A percentile compares a stretch with the other conserved stretches of the same genome.
Evolutionary conservation across 352 stramenopile species (phyloP).

Genomic region (Pythium brachiatum): DNA sequence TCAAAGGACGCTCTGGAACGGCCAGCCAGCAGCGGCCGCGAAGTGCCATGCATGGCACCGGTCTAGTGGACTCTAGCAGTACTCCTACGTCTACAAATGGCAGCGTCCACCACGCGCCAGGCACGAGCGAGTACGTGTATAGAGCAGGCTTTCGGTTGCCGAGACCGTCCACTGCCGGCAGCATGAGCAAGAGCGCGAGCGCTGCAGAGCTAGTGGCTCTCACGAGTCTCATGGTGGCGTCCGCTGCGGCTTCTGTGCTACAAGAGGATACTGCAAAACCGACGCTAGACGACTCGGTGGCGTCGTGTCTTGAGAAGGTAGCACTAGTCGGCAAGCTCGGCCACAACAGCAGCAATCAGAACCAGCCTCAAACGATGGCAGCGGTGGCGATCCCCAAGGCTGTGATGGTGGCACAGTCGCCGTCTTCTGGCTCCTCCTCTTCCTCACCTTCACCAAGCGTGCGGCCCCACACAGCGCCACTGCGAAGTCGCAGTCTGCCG

Average conservation of each 20-base stretch:
- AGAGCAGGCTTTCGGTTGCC: conserved; percentile 59
- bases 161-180: conserved; percentile 9
- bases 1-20: conserved; percentile 44
- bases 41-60: conserved; percentile 5
- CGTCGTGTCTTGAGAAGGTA: conserved; percentile 40
- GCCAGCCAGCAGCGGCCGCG: conserved; percentile 31
- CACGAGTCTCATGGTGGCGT: conserved; percentile 8
- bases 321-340: conserved; percentile 32
- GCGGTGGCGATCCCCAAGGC: conserved; percentile 25
- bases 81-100: not conserved
- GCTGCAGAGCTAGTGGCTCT: conserved; percentile 5
- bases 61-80: not conserved
- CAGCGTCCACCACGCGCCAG: conserved; percentile 39
- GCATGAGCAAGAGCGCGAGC: conserved; percentile 4
- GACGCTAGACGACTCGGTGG: conserved; percentile 28
- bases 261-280: conserved; percentile 3
- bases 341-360: not conserved
- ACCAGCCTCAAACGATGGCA: not conserved
- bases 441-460: conserved; percentile 7
- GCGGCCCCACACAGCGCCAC: conserved; percentile 49
- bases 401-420: conserved; percentile 22
- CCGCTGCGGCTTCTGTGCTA: conserved; percentile 5
- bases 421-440: not conserved
- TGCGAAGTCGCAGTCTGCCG: conserved; percentile 50
- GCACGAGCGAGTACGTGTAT: conserved; percentile 53